Evolutionary conservation across 1,284 basidiomycete genomes (phyloP).

Genomic region (Athelia psychrophila): DNA sequence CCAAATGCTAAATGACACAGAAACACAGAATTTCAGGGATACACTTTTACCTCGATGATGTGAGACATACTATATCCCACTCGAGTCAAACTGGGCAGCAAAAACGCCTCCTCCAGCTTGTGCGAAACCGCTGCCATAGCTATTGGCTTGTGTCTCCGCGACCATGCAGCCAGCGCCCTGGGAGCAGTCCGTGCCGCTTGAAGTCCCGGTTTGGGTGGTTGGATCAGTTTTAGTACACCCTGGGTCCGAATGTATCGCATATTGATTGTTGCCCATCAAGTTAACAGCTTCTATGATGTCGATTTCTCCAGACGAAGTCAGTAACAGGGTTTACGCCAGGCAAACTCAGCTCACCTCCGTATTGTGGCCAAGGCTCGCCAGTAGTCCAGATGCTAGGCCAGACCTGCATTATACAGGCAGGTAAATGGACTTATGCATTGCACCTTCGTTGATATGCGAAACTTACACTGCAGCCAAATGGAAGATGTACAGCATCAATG

Average conservation of each 20-base stretch:
- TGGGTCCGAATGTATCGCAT: slow-evolving; percentile 52
- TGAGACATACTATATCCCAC: slow-evolving; percentile 56
- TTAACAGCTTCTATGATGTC: slow-evolving; percentile 61
- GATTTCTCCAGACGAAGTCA: slow-evolving; percentile 39
- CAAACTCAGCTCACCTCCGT: not conserved
- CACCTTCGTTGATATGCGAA: too few species aligned
- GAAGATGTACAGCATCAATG: slow-evolving; percentile 43
- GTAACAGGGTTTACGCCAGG: too few species aligned
- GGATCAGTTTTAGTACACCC: slow-evolving; percentile 36
- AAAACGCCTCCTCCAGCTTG: slow-evolving; percentile 71
- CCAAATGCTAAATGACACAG: slow-evolving; percentile 50
- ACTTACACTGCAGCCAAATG: slow-evolving; percentile 25
- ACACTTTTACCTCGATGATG: not conserved
- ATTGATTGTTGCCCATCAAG: slow-evolving; percentile 48
- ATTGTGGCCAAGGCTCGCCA: not conserved
- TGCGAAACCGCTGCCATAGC: slow-evolving; percentile 58
- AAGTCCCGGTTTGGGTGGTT: slow-evolving; percentile 30
- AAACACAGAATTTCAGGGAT: too few species aligned
- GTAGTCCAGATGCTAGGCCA: not conserved
- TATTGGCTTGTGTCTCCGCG: slow-evolving; percentile 52
- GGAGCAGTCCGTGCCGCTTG: slow-evolving; percentile 43
- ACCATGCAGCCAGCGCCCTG: slow-evolving; percentile 61
- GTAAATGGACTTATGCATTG: too few species aligned
- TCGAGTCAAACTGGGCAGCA: slow-evolving; percentile 63
- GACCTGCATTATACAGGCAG: too few species aligned